phyloP scores from a whole-genome alignment of 257 asterid genomes.

The Nicotiana paniculata region DNA sequence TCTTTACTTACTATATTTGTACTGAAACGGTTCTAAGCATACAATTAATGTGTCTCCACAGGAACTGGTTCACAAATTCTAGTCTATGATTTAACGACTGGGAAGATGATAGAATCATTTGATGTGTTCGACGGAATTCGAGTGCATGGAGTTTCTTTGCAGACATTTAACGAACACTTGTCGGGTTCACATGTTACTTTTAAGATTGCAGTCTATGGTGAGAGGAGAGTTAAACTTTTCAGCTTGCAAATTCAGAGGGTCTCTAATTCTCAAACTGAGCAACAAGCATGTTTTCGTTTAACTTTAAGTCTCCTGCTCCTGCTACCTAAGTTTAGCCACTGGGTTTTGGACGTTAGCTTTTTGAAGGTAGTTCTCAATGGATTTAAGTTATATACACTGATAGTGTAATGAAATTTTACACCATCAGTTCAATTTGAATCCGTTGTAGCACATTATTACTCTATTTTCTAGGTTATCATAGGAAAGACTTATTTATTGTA shows the following conservation, averaged over 20 bases:
- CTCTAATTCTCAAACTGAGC: constrained; percentile 8
- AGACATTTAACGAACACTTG: constrained; percentile 20
- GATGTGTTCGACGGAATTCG: constrained; percentile 86
- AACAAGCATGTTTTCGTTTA: constrained; percentile 10
- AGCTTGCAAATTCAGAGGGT: constrained; percentile 26
- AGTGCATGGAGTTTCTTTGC: constrained; percentile 74
- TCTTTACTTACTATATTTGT: background rate
- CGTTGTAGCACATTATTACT: no score
- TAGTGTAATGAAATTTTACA: no score
- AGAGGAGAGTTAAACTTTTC: constrained; percentile 80
- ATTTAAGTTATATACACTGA: no score
- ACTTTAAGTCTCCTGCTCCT: constrained; percentile 40
- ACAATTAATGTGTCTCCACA: constrained; percentile 16
- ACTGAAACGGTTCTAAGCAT: background rate
- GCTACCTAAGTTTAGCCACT: constrained; percentile 64
- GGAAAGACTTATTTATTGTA: no score
- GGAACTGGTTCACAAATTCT: constrained; percentile 88
- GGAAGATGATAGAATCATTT: constrained; percentile 40
- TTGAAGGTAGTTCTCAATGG: constrained; percentile 37
- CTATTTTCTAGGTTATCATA: no score
- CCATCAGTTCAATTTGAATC: no score
- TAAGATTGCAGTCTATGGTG: constrained; percentile 64
- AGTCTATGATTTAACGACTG: constrained; percentile 48
- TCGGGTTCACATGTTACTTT: constrained; percentile 20
- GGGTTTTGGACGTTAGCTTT: constrained; percentile 87